These are phyloP conservation scores for Tetradesmus obliquus DNA, from an alignment of 139 green algal species.

Conservation along the genomic window DNA sequence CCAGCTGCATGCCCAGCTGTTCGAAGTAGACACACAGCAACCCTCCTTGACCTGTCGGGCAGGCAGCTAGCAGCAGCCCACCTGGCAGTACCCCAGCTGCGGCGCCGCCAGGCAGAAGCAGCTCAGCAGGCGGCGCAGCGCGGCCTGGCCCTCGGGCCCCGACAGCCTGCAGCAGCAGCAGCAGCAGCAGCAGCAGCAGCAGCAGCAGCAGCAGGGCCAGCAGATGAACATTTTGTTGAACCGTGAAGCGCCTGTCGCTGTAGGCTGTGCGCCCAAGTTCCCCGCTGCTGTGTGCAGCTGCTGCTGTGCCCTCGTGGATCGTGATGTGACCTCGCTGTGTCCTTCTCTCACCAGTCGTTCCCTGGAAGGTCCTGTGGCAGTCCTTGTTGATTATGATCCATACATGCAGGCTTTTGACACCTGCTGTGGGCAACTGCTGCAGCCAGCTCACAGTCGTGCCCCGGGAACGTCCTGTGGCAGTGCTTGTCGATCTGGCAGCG, in stretches of 20 bases:
- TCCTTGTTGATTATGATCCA: constrained; percentile 46
- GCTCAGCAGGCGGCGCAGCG: neutral
- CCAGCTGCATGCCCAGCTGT: too few species aligned
- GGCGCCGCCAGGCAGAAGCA: constrained; percentile 34
- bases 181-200: neutral
- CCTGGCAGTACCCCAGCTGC: constrained; percentile 35
- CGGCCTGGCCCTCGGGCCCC: neutral
- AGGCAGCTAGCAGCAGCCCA: neutral
- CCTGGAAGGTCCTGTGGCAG: constrained; percentile 19
- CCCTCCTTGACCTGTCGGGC: too few species aligned
- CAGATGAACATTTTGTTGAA: neutral
- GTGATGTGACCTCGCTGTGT: too few species aligned
- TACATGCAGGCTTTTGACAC: too few species aligned
- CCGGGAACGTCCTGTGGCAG: neutral
- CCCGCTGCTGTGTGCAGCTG: neutral
- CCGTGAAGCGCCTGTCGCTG: neutral
- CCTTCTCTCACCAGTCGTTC: neutral
- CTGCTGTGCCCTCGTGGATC: neutral
- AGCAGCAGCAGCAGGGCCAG: neutral
- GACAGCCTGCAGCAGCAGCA: neutral
- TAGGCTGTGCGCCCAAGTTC: neutral
- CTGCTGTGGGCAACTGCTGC: too few species aligned
- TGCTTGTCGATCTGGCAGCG: constrained; percentile 1
- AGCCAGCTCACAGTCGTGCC: neutral
- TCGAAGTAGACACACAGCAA: too few species aligned